Percentiles rank a stretch among this genome's conserved stretches.
These are phyloP conservation scores for Fusarium tjaetaba DNA, from an alignment of 2,329 filamentous ascomycete genomes.

Conservation along the genomic window DNA sequence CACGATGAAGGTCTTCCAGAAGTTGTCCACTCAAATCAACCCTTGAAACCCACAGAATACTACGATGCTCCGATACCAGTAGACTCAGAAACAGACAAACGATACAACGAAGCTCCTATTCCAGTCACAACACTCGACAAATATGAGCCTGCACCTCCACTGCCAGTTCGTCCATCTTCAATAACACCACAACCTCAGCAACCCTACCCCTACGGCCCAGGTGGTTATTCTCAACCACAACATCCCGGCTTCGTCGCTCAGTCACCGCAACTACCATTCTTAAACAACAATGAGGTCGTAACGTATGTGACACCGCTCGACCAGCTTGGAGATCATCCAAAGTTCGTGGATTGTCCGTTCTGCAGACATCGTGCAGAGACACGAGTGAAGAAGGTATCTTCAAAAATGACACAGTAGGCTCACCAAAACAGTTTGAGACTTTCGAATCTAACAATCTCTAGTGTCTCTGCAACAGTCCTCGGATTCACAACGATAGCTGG, in stretches of 20 bases:
- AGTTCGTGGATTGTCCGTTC: conserved; percentile 40
- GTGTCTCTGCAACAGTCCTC: conserved; percentile 28
- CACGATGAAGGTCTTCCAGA: conserved; percentile 34
- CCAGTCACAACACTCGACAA: not conserved
- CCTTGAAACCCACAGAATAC: not conserved
- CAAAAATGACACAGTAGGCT: conserved; percentile 35
- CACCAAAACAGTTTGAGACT: rapidly evolving
- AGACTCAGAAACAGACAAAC: conserved; percentile 17
- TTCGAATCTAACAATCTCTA: not conserved
- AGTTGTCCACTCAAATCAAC: conserved; percentile 14
- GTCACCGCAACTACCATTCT: not conserved
- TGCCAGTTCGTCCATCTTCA: not conserved
- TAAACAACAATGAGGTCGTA: not conserved
- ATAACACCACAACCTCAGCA: not conserved
- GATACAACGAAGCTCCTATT: conserved; percentile 12
- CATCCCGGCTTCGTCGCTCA: not conserved
- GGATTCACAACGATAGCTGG: conserved; percentile 36
- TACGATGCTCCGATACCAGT: conserved; percentile 35
- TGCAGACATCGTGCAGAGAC: conserved; percentile 34
- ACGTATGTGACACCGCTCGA: conserved; percentile 34
- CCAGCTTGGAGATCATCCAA: conserved; percentile 35
- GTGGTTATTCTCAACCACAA: not conserved
- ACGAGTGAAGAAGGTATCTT: conserved; percentile 35
- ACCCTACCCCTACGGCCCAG: not conserved
- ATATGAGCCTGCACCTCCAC: not conserved